Conservation (phyloP, 352 stramenopile species). For the Phytophthora sojae region DNA sequence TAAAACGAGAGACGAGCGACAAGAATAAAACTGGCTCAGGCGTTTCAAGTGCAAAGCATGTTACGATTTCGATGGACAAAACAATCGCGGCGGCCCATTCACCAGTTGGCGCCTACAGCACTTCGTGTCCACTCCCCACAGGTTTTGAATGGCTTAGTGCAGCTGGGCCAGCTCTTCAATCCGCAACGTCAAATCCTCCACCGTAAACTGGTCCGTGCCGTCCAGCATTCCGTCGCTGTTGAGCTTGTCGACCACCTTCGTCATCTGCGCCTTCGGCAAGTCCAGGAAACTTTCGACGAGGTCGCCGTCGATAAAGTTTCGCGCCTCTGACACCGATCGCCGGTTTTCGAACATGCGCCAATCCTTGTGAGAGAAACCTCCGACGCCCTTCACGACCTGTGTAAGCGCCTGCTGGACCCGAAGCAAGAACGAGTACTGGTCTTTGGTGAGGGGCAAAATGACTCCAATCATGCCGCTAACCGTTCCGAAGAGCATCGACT, state of each 20-base stretch:
- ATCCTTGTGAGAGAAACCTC: slow-evolving; percentile 93
- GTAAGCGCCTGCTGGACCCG: slow-evolving; percentile 92
- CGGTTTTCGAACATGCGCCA: slow-evolving; percentile 95
- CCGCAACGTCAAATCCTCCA: slow-evolving; percentile 71
- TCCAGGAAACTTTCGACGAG: slow-evolving; percentile 96
- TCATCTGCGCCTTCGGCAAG: slow-evolving; percentile 90
- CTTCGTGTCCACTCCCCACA: slow-evolving; percentile 6
- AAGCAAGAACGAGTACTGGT: slow-evolving; percentile 92
- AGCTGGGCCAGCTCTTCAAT: slow-evolving; percentile 84
- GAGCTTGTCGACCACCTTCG: slow-evolving; percentile 91
- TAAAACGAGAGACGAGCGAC: slow-evolving; percentile 5
- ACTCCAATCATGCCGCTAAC: slow-evolving; percentile 97
- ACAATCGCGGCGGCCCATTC: neutral
- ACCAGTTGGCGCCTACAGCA: neutral
- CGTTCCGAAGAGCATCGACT: slow-evolving; percentile 94
- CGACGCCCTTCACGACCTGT: slow-evolving; percentile 91
- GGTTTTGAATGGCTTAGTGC: slow-evolving; percentile 49
- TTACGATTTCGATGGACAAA: slow-evolving; percentile 18
- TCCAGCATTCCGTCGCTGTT: slow-evolving; percentile 90
- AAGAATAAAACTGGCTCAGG: slow-evolving; percentile 23
- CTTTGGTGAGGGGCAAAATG: slow-evolving; percentile 91
- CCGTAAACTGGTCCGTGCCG: slow-evolving; percentile 58
- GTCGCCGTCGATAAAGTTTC: slow-evolving; percentile 97
- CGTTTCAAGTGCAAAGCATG: slow-evolving; percentile 30
- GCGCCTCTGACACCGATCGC: slow-evolving; percentile 77